phyloP scores from a whole-genome alignment of 1,284 basidiomycete species.

The Mycena citricolor region DNA sequence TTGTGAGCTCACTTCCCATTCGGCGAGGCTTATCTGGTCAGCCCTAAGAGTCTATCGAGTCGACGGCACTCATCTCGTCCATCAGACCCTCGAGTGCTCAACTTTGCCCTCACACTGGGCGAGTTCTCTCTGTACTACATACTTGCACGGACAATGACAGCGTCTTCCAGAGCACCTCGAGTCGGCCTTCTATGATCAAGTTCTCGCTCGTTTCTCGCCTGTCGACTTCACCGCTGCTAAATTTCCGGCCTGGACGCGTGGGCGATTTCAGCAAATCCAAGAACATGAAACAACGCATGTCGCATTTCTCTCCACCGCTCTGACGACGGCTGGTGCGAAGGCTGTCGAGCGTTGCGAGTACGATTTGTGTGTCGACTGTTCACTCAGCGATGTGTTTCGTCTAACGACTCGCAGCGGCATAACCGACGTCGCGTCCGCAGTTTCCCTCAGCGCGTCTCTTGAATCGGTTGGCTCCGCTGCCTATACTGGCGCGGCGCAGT shows the following conservation, averaged over 20 bases:
- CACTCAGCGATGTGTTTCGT: background rate
- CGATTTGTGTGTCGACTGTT: slow-evolving; percentile 44
- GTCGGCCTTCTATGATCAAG: slow-evolving; percentile 56
- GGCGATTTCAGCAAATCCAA: slow-evolving; percentile 52
- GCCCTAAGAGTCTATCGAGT: background rate
- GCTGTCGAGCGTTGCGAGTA: slow-evolving; percentile 49
- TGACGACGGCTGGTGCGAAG: slow-evolving; percentile 52
- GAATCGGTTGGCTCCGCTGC: slow-evolving; percentile 58
- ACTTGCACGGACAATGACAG: background rate
- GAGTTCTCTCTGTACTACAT: background rate
- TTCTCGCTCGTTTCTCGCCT: slow-evolving; percentile 43
- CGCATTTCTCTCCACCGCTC: slow-evolving; percentile 38
- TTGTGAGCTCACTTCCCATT: too few species aligned
- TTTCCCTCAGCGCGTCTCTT: slow-evolving; percentile 51
- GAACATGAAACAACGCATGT: slow-evolving; percentile 58
- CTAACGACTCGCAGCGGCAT: slow-evolving; percentile 60
- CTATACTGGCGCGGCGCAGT: slow-evolving; percentile 54
- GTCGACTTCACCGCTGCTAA: slow-evolving; percentile 55
- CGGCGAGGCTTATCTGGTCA: slow-evolving; percentile 2
- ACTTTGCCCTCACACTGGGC: slow-evolving; percentile 62
- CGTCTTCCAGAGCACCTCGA: slow-evolving; percentile 58
- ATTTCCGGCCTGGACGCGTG: slow-evolving; percentile 44
- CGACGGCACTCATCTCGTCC: slow-evolving; percentile 9
- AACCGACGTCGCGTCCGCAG: slow-evolving; percentile 49
- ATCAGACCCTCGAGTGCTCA: slow-evolving; percentile 37